Conservation (phyloP, 2,329 filamentous ascomycete species). For the Scopulariopsis brevicaulis region DNA sequence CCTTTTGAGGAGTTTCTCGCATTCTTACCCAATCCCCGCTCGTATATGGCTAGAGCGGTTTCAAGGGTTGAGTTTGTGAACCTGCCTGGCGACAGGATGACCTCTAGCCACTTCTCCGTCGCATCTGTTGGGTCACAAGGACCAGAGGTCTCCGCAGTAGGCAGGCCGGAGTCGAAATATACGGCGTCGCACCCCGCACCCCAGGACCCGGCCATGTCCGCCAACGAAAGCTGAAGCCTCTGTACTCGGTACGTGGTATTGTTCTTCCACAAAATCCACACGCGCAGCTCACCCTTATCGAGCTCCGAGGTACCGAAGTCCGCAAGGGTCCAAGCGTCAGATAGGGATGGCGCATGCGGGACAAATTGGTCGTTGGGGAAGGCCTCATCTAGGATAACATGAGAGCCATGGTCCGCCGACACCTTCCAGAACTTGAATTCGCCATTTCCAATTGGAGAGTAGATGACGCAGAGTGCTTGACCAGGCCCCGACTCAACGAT, state of each 20-base stretch:
- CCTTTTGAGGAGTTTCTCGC: conserved; percentile 29
- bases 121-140: conserved; percentile 56
- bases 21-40: conserved; percentile 42
- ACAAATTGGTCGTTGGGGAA: conserved; percentile 43
- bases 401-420: conserved; percentile 53
- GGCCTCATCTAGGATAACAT: conserved; percentile 57
- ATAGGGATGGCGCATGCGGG: conserved; percentile 58
- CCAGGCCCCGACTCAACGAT: conserved; percentile 49
- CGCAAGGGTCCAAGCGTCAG: conserved; percentile 68
- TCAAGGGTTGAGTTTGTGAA: conserved; percentile 74
- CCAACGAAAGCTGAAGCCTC: conserved; percentile 60
- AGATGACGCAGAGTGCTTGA: conserved; percentile 57
- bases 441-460: conserved; percentile 76
- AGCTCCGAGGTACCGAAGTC: conserved; percentile 58
- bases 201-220: conserved; percentile 52
- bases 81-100: conserved; percentile 71
- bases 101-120: conserved; percentile 76
- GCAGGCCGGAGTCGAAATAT: conserved; percentile 44
- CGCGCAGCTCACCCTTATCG: conserved; percentile 39
- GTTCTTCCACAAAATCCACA: conserved; percentile 80
- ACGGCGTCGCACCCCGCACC: conserved; percentile 59
- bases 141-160: conserved; percentile 44
- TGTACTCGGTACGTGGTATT: conserved; percentile 69
- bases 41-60: conserved; percentile 72
- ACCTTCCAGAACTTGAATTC: conserved; percentile 90